Percentiles rank a stretch among this genome's conserved stretches.
Evolutionary conservation across 2,329 filamentous ascomycete genomes (phyloP).

Genomic region (Diaporthe vaccinii): DNA sequence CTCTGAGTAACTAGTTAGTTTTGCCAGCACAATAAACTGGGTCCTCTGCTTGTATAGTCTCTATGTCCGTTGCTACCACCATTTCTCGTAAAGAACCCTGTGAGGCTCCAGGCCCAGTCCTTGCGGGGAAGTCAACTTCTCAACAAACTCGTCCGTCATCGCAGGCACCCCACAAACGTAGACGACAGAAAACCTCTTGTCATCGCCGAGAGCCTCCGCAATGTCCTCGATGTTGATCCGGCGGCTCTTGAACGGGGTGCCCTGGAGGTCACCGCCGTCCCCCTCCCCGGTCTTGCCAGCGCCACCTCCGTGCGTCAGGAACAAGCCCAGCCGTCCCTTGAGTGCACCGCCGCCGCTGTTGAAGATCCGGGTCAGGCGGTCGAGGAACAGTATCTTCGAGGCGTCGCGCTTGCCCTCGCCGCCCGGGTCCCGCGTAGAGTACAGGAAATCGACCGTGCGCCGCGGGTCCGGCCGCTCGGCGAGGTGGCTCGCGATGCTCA

Average conservation of each 20-base stretch:
- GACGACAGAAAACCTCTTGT: constrained; percentile 61
- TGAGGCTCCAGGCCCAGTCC: constrained; percentile 46
- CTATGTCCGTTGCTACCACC: constrained; percentile 49
- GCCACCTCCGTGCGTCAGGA: constrained; percentile 57
- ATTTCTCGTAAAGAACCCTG: constrained; percentile 54
- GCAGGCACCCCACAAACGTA: constrained; percentile 77
- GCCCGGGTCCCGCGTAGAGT: constrained; percentile 62
- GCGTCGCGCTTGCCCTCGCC: constrained; percentile 45
- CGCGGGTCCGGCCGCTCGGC: constrained; percentile 52
- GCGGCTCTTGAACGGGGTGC: constrained; percentile 51
- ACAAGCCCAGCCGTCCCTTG: constrained; percentile 59
- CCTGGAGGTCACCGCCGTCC: constrained; percentile 40
- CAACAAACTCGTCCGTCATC: constrained; percentile 78
- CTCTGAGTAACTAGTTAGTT: neutral
- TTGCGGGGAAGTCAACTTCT: constrained; percentile 54
- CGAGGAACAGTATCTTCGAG: constrained; percentile 64
- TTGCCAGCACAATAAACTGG: neutral
- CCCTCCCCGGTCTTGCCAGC: constrained; percentile 32
- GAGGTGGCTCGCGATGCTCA: constrained; percentile 79
- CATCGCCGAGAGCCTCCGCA: constrained; percentile 52
- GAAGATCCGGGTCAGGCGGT: constrained; percentile 60
- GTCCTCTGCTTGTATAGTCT: neutral
- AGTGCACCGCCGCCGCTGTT: constrained; percentile 47
- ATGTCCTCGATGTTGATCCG: constrained; percentile 61
- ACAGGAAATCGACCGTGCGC: constrained; percentile 71